A percentile compares a stretch with the other conserved stretches of the same genome.
Conservation (phyloP, 1,139 yeast species). For the Tardiomyces blankii region DNA sequence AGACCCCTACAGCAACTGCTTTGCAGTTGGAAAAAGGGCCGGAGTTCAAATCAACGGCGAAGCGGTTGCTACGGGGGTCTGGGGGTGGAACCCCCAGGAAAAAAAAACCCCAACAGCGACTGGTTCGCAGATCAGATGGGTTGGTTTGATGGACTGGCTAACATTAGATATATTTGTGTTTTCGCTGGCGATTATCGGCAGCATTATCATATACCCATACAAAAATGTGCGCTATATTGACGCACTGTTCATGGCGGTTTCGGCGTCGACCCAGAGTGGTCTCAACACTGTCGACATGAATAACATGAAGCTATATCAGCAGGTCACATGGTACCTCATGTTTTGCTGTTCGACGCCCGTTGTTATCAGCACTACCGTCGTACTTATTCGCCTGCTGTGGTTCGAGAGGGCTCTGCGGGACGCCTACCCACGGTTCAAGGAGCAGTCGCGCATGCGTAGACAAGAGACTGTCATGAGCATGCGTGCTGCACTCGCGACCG, state of each 20-base stretch:
- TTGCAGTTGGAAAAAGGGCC: too few species aligned
- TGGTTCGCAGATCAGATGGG: too few species aligned
- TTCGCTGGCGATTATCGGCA: conserved; percentile 38
- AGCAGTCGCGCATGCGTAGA: conserved; percentile 69
- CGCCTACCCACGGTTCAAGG: conserved; percentile 62
- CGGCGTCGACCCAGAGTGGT: conserved; percentile 88
- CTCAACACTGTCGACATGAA: conserved; percentile 68
- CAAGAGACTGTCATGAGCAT: conserved; percentile 57
- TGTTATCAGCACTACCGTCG: conserved; percentile 70
- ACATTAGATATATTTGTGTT: conserved; percentile 13
- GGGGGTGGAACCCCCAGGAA: too few species aligned
- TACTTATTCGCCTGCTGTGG: conserved; percentile 77
- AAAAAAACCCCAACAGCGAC: too few species aligned
- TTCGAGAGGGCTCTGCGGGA: conserved; percentile 81
- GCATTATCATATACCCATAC: conserved; percentile 68
- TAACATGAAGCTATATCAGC: conserved; percentile 58
- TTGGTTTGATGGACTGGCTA: too few species aligned
- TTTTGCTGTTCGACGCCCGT: conserved; percentile 61
- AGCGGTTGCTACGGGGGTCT: too few species aligned
- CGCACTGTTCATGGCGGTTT: conserved; percentile 61
- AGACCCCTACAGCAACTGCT: too few species aligned
- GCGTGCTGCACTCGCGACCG: conserved; percentile 2
- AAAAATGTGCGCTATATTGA: conserved; percentile 61
- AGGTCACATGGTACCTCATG: conserved; percentile 46
- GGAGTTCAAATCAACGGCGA: too few species aligned